phyloP scores from a whole-genome alignment of 352 stramenopile genomes.

The Pelagophyceae sp. region DNA sequence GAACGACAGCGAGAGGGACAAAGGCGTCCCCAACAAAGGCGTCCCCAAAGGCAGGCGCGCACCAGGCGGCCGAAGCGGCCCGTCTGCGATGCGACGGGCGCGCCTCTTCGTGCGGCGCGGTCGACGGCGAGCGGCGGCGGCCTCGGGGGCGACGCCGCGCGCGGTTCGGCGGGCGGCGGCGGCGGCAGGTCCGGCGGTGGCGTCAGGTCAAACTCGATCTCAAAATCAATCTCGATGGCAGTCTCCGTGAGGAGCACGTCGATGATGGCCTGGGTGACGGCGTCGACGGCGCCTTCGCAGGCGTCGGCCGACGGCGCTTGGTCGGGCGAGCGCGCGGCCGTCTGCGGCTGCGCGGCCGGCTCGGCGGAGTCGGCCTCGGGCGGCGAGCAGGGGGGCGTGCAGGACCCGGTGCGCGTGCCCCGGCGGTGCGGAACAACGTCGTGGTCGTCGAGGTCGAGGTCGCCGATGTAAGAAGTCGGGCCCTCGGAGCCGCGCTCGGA shows the following conservation, averaged over 20 bases:
- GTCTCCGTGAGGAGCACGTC: background rate
- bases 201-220: conserved; percentile 8
- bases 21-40: background rate
- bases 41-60: background rate
- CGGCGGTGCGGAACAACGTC: too few species aligned
- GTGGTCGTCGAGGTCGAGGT: background rate
- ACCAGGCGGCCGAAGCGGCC: background rate
- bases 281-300: background rate
- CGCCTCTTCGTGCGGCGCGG: background rate
- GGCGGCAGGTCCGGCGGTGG: background rate
- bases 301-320: background rate
- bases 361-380: background rate
- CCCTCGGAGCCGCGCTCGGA: background rate
- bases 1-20: too few species aligned
- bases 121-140: background rate
- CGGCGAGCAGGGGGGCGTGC: background rate
- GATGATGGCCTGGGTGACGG: background rate
- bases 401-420: background rate
- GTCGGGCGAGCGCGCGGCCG: background rate
- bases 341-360: background rate
- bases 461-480: background rate
- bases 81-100: background rate
- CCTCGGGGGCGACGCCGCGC: background rate
- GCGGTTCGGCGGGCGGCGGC: background rate
- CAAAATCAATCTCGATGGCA: conserved; percentile 5